Base-by-base conservation (phyloP, 1,284 basidiomycete species). In the Tremellales sp. region DNA sequence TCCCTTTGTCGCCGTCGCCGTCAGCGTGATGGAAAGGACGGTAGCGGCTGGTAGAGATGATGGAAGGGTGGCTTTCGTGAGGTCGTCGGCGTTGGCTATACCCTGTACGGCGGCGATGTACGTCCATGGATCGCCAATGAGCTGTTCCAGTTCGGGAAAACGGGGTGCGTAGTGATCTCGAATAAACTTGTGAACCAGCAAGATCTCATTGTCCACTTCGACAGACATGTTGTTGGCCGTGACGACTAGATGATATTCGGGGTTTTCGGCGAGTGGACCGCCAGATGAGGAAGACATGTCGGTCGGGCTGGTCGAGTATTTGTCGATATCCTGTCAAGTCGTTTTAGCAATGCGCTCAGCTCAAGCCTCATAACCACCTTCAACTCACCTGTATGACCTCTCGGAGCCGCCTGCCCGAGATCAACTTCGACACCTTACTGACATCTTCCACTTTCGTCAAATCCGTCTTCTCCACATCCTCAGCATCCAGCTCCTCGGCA, bases 101-200 rank as follows among this genome's bases (percentile, higher is more conserved):
- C 83, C 85, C 52, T 88, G 82, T 6, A 97, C 94, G 5, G 93
- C 86, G 36, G 85, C 85, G 54, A 97, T 91, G 73, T 91, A 98
- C 78, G 93, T 91, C 53, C 84, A 81, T 2, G 96, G 88, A 63
- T 96, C 91, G 6, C 84, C 82, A 26, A 99, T 87, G 31, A 99
- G 82, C 61, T 94, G 88, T 70, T 97, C 96, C 19, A 99, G 82
- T 65, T 98, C 94, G 10, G 96, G 94, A 72, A 98, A 99, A 57
- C 93, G 89, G 21, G 88, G 82, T 1, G 87, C 83, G 72, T 98
- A 99, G 75, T 97, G 94, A 68, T 99, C 96, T 58, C 96, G 86
- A 65, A 98, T 96, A 78, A 97, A 98, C 86, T 98, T 98, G 79
- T 99, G 91, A 1, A 97, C 93, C 23, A 98, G 80, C 51, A 98